Conservation (phyloP, 768 basidiomycete genomes). For the Flagelloscypha sp. region DNA sequence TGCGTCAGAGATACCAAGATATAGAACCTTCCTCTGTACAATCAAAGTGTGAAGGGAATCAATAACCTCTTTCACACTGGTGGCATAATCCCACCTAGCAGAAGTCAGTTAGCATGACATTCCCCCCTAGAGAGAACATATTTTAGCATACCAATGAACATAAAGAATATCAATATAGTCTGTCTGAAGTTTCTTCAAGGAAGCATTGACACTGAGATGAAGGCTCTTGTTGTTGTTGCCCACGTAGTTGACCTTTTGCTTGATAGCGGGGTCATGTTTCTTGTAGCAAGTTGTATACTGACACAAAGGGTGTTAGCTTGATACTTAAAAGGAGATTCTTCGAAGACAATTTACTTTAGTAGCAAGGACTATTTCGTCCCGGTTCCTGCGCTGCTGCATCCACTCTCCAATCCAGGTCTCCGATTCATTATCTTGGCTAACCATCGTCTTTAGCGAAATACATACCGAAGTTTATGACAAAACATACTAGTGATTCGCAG, state of each 20-base stretch:
- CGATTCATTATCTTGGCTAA: constrained; percentile 46
- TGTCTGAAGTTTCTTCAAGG: constrained; percentile 16
- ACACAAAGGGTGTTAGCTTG: no score
- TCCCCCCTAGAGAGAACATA: no score
- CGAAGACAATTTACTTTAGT: no score
- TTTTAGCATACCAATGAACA: constrained; percentile 25
- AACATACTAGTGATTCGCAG: constrained; percentile 34
- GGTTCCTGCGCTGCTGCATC: constrained; percentile 34
- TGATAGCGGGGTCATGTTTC: constrained; percentile 13
- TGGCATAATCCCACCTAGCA: constrained; percentile 42
- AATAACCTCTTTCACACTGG: constrained; percentile 40
- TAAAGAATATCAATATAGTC: constrained; percentile 17
- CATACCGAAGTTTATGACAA: not conserved
- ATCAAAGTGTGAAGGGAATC: constrained; percentile 34
- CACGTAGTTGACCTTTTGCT: constrained; percentile 19
- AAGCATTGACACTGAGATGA: constrained; percentile 21
- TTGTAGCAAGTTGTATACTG: constrained; percentile 27
- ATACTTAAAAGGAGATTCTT: no score
- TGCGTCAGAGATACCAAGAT: constrained; percentile 27
- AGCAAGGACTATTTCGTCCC: constrained; percentile 42
- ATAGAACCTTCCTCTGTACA: constrained; percentile 34
- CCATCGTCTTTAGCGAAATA: not conserved
- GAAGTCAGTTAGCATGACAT: no score
- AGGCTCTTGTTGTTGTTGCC: constrained; percentile 32
- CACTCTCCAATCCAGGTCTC: constrained; percentile 49